phyloP scores from a whole-genome alignment of 768 basidiomycete species.

The Xerocomellus chrysenteron region DNA sequence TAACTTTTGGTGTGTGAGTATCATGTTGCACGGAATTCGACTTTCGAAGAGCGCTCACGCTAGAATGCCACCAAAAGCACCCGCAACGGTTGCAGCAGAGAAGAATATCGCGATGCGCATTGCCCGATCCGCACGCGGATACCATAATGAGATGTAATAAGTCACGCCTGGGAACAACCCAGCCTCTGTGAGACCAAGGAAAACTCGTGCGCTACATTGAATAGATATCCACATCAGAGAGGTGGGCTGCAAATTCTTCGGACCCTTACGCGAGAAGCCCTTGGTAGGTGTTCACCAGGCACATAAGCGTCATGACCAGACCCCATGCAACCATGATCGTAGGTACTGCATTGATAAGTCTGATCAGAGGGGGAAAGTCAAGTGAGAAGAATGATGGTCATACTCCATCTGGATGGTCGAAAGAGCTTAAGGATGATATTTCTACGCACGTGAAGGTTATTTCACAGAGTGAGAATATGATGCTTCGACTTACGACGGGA shows the following conservation, averaged over 20 bases:
- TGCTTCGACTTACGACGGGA: conserved; percentile 34
- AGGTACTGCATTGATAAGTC: conserved; percentile 34
- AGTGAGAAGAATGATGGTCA: background rate
- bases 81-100: conserved; percentile 57
- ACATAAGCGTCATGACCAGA: conserved; percentile 39
- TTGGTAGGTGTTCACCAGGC: conserved; percentile 34
- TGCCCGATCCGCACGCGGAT: conserved; percentile 57
- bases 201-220: conserved; percentile 35
- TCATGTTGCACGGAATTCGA: background rate
- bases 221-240: background rate
- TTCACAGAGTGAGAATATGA: background rate
- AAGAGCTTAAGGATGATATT: conserved; percentile 39
- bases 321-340: conserved; percentile 41
- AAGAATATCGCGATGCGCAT: conserved; percentile 63
- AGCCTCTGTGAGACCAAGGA: conserved; percentile 49
- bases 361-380: conserved; percentile 8
- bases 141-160: conserved; percentile 57
- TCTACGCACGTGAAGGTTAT: conserved; percentile 25
- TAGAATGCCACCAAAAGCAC: conserved; percentile 47
- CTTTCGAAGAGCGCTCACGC: conserved; percentile 34
- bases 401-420: conserved; percentile 38
- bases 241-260: background rate
- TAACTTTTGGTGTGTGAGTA: conserved; percentile 29
- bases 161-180: conserved; percentile 44
- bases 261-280: conserved; percentile 31